Conservation (phyloP, 495 filamentous ascomycete species). For the Neurospora sp. region DNA sequence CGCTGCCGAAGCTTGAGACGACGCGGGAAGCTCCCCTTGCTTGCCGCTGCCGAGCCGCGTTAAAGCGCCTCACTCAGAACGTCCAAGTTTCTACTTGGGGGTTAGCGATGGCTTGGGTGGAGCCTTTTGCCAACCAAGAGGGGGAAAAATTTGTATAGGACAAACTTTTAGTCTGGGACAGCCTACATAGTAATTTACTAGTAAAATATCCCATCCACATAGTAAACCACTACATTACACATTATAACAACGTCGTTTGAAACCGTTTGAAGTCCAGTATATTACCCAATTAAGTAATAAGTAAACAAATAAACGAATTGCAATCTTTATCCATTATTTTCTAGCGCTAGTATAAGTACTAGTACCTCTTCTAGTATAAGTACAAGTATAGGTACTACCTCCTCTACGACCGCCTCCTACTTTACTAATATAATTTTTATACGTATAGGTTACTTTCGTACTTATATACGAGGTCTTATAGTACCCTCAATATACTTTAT, state of each 20-base stretch:
- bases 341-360: neutral
- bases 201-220: neutral
- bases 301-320: neutral
- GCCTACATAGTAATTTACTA: neutral
- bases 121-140: neutral
- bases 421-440: neutral
- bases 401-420: neutral
- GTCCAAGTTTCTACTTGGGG: neutral
- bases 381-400: neutral
- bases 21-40: neutral
- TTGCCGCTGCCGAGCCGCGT: neutral
- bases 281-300: neutral
- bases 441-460: neutral
- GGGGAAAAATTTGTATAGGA: neutral
- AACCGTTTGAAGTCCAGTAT: rapidly evolving
- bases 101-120: no score
- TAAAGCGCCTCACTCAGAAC: neutral
- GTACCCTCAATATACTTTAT: neutral
- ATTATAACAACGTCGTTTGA: neutral
- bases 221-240: neutral
- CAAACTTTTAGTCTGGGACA: neutral
- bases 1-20: neutral
- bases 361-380: no score
- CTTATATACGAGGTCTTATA: neutral
- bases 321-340: neutral